Evolutionary conservation across 768 basidiomycete genomes (phyloP), one percentile per base, ranked within the genome.

Genomic region (Amanita pseudoporphyria): DNA sequence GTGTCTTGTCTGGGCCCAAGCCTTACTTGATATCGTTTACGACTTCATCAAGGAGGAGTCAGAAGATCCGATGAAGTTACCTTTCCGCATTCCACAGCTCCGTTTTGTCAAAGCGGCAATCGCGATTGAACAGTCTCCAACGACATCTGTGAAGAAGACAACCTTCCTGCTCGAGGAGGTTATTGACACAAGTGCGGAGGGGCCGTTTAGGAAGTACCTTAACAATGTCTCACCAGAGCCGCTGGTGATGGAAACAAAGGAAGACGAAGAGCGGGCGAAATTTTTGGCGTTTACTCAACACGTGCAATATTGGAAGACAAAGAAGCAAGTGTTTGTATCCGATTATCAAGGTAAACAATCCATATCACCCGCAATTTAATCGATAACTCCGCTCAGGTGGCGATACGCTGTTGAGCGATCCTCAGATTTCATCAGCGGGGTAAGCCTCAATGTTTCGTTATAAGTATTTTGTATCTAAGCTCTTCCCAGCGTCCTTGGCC

Each of bases 101-200:
- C 19, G 28, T 37, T 52, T 52, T 30, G 22, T 52, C 28, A 9
- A 52, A 28, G 9, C 24, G 9, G 50, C 50, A 42, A 28, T 52
- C 19, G 26, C 44, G 9, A 38, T 52, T 46, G 50, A 52, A 35
- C 50, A 45, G 26, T 43, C 44, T 10, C 36, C 3, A 10, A 21
- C 22, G 10, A n/a, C 31, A 26, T 12, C 30, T 5, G 24, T 5
- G 32, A 45, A 45, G 13, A 45, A 37, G 18, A 13, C 40, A 26
- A 33, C 32, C n/a, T 51, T 51, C 42, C 43, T 51, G 31, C 13
- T 51, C 13, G 49, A 45, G 42, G 49, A 51, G 31, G 49, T 51
- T 26, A 51, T 51, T 36, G 49, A 45, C n/a, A 30, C 7, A 28
- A 26, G 35, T 37, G 13, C 2, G 12, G 30, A 51, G 32, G 49